A percentile compares a stretch with the other conserved stretches of the same genome.
Conservation (phyloP, 192 early-diverging fungal genomes). For the Rhizoclosmatium globosum region DNA sequence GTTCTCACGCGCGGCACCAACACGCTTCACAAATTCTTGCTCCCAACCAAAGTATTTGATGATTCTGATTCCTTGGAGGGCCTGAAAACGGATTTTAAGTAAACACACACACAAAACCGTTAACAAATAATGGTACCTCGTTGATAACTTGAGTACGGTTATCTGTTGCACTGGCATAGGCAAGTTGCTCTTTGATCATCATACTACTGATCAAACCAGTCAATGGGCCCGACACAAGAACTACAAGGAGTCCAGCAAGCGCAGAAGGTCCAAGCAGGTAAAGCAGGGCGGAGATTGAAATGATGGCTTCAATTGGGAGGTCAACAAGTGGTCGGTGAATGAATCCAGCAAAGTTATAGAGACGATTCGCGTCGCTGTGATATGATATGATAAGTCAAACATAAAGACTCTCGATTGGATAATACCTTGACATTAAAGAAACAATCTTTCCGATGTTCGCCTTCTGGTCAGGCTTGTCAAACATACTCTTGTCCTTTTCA, state of each 20-base stretch:
- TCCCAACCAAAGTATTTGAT: constrained; percentile 85
- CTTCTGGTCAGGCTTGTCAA: constrained; percentile 39
- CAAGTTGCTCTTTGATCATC: constrained; percentile 58
- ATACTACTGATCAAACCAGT: constrained; percentile 40
- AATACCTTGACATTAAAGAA: constrained; percentile 59
- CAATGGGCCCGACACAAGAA: constrained; percentile 55
- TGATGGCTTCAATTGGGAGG: constrained; percentile 32
- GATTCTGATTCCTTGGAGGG: constrained; percentile 91
- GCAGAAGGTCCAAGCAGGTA: constrained; percentile 82
- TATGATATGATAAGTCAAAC: neutral
- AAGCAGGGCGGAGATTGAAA: constrained; percentile 78
- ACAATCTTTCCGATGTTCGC: constrained; percentile 76
- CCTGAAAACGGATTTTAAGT: constrained; percentile 43
- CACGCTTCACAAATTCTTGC: constrained; percentile 40
- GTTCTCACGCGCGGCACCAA: constrained; percentile 38
- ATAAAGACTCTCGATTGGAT: neutral
- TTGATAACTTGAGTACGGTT: constrained; percentile 85
- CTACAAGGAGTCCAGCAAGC: constrained; percentile 76
- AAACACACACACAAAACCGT: neutral
- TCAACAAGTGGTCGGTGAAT: constrained; percentile 42
- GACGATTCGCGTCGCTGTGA: constrained; percentile 47
- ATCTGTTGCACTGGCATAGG: constrained; percentile 71
- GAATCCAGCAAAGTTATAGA: constrained; percentile 44
- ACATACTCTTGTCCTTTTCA: constrained; percentile 17
- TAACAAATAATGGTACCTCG: constrained; percentile 67